Evolutionary conservation across 176 grass and related monocot species (phyloP).

Genomic region (Elaeis guineensis): DNA sequence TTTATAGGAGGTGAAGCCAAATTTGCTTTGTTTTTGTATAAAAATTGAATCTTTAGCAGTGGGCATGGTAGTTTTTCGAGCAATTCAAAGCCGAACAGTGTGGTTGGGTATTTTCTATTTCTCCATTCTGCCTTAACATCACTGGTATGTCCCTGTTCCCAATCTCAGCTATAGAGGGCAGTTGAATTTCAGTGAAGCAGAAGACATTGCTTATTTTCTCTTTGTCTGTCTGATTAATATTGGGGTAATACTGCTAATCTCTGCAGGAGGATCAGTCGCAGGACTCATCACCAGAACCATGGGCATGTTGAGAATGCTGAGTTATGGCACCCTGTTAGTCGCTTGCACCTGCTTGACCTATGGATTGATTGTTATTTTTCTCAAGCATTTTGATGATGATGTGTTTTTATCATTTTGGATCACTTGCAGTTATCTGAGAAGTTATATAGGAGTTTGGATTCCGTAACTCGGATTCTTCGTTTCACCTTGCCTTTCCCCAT

Average conservation of each 20-base stretch:
- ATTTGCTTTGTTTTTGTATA: constrained; percentile 1
- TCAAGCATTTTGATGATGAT: not conserved
- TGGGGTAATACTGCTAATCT: not conserved
- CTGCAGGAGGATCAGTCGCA: constrained; percentile 87
- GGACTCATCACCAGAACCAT: constrained; percentile 89
- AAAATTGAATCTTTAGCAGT: constrained; percentile 23
- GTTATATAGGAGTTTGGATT: constrained; percentile 62
- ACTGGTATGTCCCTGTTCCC: constrained; percentile 45
- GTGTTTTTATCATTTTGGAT: constrained; percentile 14
- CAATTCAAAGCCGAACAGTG: constrained; percentile 70
- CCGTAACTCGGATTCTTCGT: constrained; percentile 37
- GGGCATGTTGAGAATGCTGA: constrained; percentile 92
- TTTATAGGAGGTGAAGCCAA: constrained; percentile 9
- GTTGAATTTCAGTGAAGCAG: no score
- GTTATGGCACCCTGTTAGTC: constrained; percentile 81
- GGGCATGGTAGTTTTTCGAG: constrained; percentile 90
- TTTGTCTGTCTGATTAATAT: not conserved
- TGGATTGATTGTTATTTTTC: constrained; percentile 6
- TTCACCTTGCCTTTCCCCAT: constrained; percentile 82
- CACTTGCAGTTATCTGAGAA: constrained; percentile 62
- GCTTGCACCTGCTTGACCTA: constrained; percentile 2
- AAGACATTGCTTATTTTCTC: no score
- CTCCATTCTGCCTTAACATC: constrained; percentile 78
- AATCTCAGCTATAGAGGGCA: not conserved
- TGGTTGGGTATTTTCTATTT: constrained; percentile 87